These are phyloP conservation scores for Coemansia sp. DNA, from an alignment of 192 early-diverging fungal genomes.

Conservation along the genomic window DNA sequence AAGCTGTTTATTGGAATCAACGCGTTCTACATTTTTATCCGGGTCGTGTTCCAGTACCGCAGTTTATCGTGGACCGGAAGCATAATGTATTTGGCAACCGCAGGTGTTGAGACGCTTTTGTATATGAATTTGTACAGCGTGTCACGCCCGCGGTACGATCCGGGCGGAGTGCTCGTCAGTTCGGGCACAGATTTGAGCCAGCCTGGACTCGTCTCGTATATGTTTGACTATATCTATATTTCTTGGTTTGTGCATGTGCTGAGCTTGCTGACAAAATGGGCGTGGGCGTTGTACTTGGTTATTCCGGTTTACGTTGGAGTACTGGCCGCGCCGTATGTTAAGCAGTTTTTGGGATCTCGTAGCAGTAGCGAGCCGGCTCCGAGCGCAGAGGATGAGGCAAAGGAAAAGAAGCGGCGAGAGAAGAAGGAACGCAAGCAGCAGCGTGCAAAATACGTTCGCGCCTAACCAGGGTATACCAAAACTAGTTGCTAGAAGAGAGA, in stretches of 20 bases:
- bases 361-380: background rate
- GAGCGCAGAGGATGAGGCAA: constrained; percentile 17
- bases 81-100: constrained; percentile 22
- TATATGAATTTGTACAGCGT: constrained; percentile 23
- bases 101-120: constrained; percentile 6
- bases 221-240: constrained; percentile 83
- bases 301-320: constrained; percentile 39
- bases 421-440: constrained; percentile 54
- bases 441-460: constrained; percentile 35
- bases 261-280: constrained; percentile 35
- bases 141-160: constrained; percentile 42
- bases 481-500: background rate
- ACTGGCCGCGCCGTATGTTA: constrained; percentile 30
- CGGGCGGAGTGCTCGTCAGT: constrained; percentile 42
- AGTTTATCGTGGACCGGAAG: constrained; percentile 34
- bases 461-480: background rate
- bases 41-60: constrained; percentile 30
- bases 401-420: constrained; percentile 40
- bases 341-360: constrained; percentile 18
- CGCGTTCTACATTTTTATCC: constrained; percentile 28
- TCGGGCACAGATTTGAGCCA: constrained; percentile 53
- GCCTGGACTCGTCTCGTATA: constrained; percentile 61
- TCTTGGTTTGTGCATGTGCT: constrained; percentile 70
- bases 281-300: constrained; percentile 44
- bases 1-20: constrained; percentile 28